phyloP scores from a whole-genome alignment of 805 yeast genomes.

The Priceomyces haplophilus region DNA sequence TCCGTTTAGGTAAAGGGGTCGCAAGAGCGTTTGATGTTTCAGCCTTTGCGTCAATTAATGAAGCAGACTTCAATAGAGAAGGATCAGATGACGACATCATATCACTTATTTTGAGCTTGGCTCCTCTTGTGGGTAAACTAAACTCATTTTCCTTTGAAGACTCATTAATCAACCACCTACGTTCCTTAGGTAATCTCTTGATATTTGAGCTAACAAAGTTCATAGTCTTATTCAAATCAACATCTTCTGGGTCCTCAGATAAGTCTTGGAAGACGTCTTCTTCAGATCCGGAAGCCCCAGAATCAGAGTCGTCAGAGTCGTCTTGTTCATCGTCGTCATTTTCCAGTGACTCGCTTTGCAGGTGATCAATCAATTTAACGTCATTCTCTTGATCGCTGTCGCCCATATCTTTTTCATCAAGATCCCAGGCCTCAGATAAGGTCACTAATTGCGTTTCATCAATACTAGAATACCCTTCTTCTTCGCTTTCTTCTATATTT shows the following conservation, averaged over 20 bases:
- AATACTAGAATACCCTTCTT: conserved; percentile 67
- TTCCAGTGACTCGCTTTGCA: conserved; percentile 25
- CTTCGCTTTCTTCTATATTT: conserved; percentile 36
- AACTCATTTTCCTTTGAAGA: conserved; percentile 66
- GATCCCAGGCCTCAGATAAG: conserved; percentile 86
- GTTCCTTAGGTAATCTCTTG: conserved; percentile 33
- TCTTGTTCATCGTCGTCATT: background rate
- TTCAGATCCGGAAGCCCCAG: conserved; percentile 22
- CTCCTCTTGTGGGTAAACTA: conserved; percentile 58
- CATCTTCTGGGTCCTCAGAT: conserved; percentile 47
- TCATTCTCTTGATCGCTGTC: conserved; percentile 17
- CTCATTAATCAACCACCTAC: conserved; percentile 50
- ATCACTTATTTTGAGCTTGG: conserved; percentile 62
- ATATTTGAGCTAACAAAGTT: conserved; percentile 34
- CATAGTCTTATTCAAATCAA: conserved; percentile 51
- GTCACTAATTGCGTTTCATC: conserved; percentile 76
- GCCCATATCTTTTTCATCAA: conserved; percentile 55
- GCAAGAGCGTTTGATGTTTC: conserved; percentile 50
- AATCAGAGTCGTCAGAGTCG: conserved; percentile 16
- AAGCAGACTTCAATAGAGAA: conserved; percentile 46
- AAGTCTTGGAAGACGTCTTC: conserved; percentile 30
- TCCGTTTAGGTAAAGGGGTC: conserved; percentile 81
- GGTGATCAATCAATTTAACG: conserved; percentile 27
- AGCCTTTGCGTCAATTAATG: conserved; percentile 42
- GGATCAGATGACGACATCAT: conserved; percentile 69